Percentiles rank a stretch among this genome's conserved stretches.
Conservation (phyloP, 75 land plant genomes). For the Larix kaempferi region DNA sequence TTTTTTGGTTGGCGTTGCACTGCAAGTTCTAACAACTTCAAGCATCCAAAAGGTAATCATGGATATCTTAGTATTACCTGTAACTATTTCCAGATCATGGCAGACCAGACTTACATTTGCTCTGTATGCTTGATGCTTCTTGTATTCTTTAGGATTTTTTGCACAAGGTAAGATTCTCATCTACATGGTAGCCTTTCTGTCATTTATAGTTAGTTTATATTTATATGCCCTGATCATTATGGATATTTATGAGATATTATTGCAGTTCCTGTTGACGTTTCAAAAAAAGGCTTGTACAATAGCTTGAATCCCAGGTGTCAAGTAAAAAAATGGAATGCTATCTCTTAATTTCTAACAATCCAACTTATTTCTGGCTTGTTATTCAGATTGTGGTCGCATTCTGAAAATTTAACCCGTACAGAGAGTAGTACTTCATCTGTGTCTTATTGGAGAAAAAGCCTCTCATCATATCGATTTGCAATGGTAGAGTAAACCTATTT, state of each 20-base stretch:
- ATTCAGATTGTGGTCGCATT: constrained; percentile 1
- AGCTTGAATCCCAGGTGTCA: not conserved
- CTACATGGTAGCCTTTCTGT: not conserved
- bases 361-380: not conserved
- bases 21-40: not conserved
- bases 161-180: not conserved
- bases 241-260: not conserved
- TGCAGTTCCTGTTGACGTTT: not conserved
- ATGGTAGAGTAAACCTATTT: constrained; percentile 41
- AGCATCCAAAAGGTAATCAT: constrained; percentile 3
- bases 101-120: constrained; percentile 39
- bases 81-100: constrained; percentile 37
- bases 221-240: not conserved
- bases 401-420: not conserved
- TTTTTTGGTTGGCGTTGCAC: not conserved
- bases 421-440: not conserved
- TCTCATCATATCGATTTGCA: constrained; percentile 73
- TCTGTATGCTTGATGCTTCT: constrained; percentile 22
- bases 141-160: constrained; percentile 10
- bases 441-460: constrained; percentile 19
- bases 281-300: not conserved
- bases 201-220: not conserved
- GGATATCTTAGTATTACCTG: not conserved
- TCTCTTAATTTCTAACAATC: not conserved
- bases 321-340: not conserved